Base-by-base conservation (phyloP, 2,329 filamentous ascomycete genomes). In the Septoria petroselini region DNA sequence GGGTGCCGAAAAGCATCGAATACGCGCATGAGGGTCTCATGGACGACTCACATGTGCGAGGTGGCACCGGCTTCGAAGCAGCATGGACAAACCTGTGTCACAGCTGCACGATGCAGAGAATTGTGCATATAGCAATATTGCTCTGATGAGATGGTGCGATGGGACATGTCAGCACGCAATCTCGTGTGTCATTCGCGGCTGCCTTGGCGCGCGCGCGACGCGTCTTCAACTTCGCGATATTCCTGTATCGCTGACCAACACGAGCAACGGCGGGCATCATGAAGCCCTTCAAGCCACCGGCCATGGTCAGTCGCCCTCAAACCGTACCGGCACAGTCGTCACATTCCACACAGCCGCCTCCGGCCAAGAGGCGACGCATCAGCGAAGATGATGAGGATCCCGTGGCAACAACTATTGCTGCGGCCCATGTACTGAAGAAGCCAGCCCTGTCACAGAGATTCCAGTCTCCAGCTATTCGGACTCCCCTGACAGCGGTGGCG, bases 321-420 rank as follows among this genome's bases (percentile, higher is more conserved):
- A 50, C 38, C 11, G 39, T 7, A 19, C 19, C 15, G 17, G 42
- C 29, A 29, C 19, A 40, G n/a, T 41, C 53, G 15, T 23, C 19
- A 4, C 34, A 47, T n/a, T 37, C 12, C 35, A 45, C 43, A 15
- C 54, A 59, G 47, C 69, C 18, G 11, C 71, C 70, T 40, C 68
- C 70, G n/a, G 52, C 59, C 9, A 74, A 74, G 61, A 73, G 69
- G 57, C 66, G 70, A 37, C 67, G 71, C 40, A 66, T 70, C 27
- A 71, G 67, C 34, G 47, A 59, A 37, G 62, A 61, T 31, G 55
- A 53, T 25, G 53, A 57, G 9, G 59, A 62, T 48, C 58, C 52
- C 33, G 38, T 55, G 12, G 48, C 60, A 34, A 51, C 61, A 1
- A 50, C 62, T 6, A 44, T 58, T 29, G 57, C 56, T 25, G 57